phyloP scores from a whole-genome alignment of 1,284 basidiomycete genomes.

The Naganishia cerealis region DNA sequence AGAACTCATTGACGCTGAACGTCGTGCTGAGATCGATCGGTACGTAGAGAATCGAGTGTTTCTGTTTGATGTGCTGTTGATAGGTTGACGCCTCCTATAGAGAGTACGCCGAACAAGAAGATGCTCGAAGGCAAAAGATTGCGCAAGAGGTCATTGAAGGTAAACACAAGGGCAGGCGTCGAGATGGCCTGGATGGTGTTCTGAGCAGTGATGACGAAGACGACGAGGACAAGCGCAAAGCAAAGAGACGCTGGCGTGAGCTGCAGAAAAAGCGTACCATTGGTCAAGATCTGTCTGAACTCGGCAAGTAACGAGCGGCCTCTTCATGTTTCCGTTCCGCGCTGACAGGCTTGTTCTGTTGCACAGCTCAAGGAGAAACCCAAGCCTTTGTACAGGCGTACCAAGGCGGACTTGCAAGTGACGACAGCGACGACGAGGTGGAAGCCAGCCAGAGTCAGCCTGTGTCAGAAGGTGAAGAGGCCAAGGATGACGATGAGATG shows the following conservation, averaged over 20 bases:
- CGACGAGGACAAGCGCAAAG: constrained; percentile 33
- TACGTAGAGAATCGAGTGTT: neutral
- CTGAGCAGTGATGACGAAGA: constrained; percentile 33
- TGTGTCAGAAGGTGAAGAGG: neutral
- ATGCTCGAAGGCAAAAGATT: constrained; percentile 36
- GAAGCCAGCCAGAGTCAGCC: constrained; percentile 6
- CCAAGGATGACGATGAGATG: constrained; percentile 17
- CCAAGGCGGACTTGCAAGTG: constrained; percentile 25
- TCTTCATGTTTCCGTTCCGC: neutral
- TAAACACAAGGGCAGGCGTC: constrained; percentile 37
- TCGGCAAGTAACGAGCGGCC: constrained; percentile 6
- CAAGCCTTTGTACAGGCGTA: constrained; percentile 27
- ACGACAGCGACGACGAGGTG: constrained; percentile 13
- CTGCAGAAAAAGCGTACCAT: constrained; percentile 12
- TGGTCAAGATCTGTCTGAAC: constrained; percentile 10
- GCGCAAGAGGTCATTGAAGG: constrained; percentile 36
- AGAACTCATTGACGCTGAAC: constrained; percentile 10
- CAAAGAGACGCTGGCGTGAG: constrained; percentile 14
- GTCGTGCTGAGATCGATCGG: constrained; percentile 25
- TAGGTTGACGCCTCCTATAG: constrained; percentile 36
- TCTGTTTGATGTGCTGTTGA: neutral
- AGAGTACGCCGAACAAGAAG: constrained; percentile 36
- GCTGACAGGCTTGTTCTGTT: neutral
- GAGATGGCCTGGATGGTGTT: constrained; percentile 37
- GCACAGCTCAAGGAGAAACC: constrained; percentile 20